A percentile compares a stretch with the other conserved stretches of the same genome.
phyloP scores from a whole-genome alignment of 2,329 filamentous ascomycete species.

The Zymoseptoria pseudotritici region DNA sequence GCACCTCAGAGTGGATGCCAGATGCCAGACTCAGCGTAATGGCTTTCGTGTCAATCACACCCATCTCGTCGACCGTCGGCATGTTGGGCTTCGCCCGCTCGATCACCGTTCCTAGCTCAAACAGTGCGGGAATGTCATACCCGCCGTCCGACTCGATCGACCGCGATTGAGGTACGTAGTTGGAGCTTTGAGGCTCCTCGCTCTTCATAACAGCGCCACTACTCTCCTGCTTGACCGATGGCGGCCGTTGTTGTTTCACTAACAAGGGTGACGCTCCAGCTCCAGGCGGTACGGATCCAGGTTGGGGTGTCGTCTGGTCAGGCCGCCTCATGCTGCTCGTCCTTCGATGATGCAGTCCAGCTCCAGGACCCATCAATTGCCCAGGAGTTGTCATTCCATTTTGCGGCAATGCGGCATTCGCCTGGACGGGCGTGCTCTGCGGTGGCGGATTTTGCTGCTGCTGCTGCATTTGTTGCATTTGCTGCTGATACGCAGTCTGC shows the following conservation, averaged over 20 bases:
- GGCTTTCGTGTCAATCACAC: conserved; percentile 82
- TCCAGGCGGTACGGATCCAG: conserved; percentile 8
- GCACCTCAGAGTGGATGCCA: conserved; percentile 82
- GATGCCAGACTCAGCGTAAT: conserved; percentile 84
- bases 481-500: conserved; percentile 13
- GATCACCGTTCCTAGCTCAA: conserved; percentile 59
- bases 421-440: conserved; percentile 39
- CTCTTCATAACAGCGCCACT: conserved; percentile 25
- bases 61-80: conserved; percentile 68
- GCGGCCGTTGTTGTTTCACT: conserved; percentile 22
- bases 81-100: conserved; percentile 64
- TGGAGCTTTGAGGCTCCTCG: conserved; percentile 27
- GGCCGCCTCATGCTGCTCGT: conserved; percentile 24
- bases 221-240: conserved; percentile 25
- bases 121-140: conserved; percentile 59
- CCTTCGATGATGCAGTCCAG: conserved; percentile 28
- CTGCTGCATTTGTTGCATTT: conserved; percentile 22
- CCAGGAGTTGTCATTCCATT: conserved; percentile 44
- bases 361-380: conserved; percentile 29
- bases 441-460: conserved; percentile 17
- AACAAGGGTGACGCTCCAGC: conserved; percentile 25
- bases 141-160: conserved; percentile 51
- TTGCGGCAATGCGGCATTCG: conserved; percentile 41
- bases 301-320: conserved; percentile 26
- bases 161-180: conserved; percentile 22